These are phyloP conservation scores for Pseudocercospora pini-densiflorae DNA, from an alignment of 2,329 filamentous ascomycete genomes.

Conservation along the genomic window DNA sequence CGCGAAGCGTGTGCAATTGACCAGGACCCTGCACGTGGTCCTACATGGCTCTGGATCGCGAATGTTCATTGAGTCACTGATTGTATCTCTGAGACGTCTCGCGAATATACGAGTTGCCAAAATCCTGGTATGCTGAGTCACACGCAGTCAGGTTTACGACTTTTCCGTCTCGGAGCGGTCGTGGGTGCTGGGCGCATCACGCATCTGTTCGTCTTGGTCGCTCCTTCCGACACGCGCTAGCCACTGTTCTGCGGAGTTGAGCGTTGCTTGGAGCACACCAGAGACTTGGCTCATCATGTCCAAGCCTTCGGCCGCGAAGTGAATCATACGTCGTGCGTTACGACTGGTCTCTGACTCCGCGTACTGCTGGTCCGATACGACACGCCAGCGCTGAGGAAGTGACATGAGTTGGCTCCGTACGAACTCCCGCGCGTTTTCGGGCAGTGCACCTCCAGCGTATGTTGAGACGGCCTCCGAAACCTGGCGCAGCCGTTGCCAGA, in stretches of 20 bases:
- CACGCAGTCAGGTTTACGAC: slow-evolving; percentile 10
- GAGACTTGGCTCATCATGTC: slow-evolving; percentile 95
- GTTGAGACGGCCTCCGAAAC: slow-evolving; percentile 85
- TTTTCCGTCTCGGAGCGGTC: slow-evolving; percentile 22
- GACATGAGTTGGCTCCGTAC: slow-evolving; percentile 84
- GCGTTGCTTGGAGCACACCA: slow-evolving; percentile 83
- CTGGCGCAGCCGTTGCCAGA: slow-evolving; percentile 66
- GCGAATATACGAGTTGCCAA: not conserved
- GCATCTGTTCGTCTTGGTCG: slow-evolving; percentile 24
- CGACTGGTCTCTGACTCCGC: slow-evolving; percentile 53
- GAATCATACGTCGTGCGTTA: slow-evolving; percentile 75
- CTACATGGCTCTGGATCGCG: not conserved
- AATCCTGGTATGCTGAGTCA: not conserved
- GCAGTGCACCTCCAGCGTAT: slow-evolving; percentile 88
- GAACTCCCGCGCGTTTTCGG: slow-evolving; percentile 82
- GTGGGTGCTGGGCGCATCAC: slow-evolving; percentile 16
- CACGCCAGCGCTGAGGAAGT: slow-evolving; percentile 79
- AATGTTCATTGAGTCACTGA: too few species aligned
- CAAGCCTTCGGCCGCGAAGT: slow-evolving; percentile 85
- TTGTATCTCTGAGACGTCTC: not conserved
- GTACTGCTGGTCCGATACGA: slow-evolving; percentile 59
- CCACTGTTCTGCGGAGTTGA: slow-evolving; percentile 91
- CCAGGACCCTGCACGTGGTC: not conserved
- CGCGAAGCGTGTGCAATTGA: not conserved
- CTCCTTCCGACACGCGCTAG: slow-evolving; percentile 60